phyloP scores from a whole-genome alignment of 2,329 filamentous ascomycete species.

The Triangularia verruculosa region DNA sequence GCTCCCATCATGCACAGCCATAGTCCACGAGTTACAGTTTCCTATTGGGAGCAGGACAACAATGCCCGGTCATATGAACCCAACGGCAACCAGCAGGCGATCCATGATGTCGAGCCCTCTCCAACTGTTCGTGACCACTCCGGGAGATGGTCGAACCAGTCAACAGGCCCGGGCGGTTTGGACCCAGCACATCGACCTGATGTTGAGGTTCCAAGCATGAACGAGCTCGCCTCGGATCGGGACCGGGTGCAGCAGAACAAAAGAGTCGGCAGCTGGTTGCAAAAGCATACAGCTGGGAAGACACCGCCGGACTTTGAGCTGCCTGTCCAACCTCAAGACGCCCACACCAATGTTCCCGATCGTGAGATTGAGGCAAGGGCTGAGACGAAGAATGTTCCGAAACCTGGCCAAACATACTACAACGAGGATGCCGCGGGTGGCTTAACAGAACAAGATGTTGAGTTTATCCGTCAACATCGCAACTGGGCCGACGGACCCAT shows the following conservation, averaged over 20 bases:
- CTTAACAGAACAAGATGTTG: constrained; percentile 45
- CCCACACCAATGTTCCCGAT: constrained; percentile 38
- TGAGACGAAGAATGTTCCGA: constrained; percentile 49
- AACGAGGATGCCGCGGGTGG: constrained; percentile 37
- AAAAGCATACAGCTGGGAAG: constrained; percentile 23
- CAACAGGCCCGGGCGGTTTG: constrained; percentile 45
- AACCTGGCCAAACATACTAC: constrained; percentile 51
- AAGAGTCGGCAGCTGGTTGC: constrained; percentile 52
- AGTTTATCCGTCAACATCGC: constrained; percentile 47
- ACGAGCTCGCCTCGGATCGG: constrained; percentile 45
- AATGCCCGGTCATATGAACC: constrained; percentile 21
- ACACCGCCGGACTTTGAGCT: constrained; percentile 6
- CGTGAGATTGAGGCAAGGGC: constrained; percentile 45
- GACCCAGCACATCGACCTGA: constrained; percentile 45
- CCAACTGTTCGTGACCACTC: constrained; percentile 37
- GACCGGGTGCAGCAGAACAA: constrained; percentile 46
- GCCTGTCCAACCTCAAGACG: constrained; percentile 7
- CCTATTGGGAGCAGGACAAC: constrained; percentile 50
- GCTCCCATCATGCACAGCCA: constrained; percentile 42
- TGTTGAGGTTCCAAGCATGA: constrained; percentile 46
- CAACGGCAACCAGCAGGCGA: constrained; percentile 12
- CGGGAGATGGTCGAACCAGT: constrained; percentile 42
- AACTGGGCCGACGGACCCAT: constrained; percentile 51
- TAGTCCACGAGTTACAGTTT: constrained; percentile 56
- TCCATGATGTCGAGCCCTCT: constrained; percentile 18